Conservation (phyloP, 1,139 yeast genomes). For the Yamadazyma siamensis region DNA sequence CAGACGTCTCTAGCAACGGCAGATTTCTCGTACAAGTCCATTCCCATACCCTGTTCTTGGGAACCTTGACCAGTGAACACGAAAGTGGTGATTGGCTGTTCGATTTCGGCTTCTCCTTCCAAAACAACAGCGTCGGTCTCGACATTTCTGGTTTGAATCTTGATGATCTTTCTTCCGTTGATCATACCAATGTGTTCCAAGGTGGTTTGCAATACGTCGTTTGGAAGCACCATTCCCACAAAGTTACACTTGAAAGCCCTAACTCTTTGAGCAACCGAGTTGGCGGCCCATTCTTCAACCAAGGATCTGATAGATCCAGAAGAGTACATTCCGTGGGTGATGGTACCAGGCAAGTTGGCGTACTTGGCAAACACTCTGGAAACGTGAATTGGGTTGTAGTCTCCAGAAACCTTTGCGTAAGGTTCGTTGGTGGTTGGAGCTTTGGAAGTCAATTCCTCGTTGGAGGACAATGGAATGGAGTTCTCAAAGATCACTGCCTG, state of each 20-base stretch:
- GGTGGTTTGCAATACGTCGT: conserved; percentile 81
- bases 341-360: conserved; percentile 93
- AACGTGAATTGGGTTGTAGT: conserved; percentile 96
- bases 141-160: conserved; percentile 82
- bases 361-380: conserved; percentile 91
- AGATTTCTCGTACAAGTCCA: conserved; percentile 91
- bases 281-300: conserved; percentile 99
- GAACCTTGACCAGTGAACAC: conserved; percentile 99
- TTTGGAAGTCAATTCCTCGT: conserved; percentile 67
- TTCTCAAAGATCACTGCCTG: conserved; percentile 91
- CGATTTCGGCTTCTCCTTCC: conserved; percentile 96
- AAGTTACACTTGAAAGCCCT: conserved; percentile 90
- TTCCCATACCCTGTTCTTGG: conserved; percentile 99
- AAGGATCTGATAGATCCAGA: conserved; percentile 90
- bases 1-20: conserved; percentile 93
- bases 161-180: conserved; percentile 94
- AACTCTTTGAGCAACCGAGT: conserved; percentile 92
- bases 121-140: conserved; percentile 77
- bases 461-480: conserved; percentile 81
- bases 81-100: conserved; percentile 94
- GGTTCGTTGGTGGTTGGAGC: conserved; percentile 91
- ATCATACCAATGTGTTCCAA: conserved; percentile 98
- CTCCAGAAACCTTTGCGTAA: conserved; percentile 97
- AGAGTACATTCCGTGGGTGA: conserved; percentile 98
- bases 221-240: conserved; percentile 97